These are phyloP conservation scores for Paracoccidioides lutzii DNA, from an alignment of 2,329 filamentous ascomycete genomes.

Conservation along the genomic window DNA sequence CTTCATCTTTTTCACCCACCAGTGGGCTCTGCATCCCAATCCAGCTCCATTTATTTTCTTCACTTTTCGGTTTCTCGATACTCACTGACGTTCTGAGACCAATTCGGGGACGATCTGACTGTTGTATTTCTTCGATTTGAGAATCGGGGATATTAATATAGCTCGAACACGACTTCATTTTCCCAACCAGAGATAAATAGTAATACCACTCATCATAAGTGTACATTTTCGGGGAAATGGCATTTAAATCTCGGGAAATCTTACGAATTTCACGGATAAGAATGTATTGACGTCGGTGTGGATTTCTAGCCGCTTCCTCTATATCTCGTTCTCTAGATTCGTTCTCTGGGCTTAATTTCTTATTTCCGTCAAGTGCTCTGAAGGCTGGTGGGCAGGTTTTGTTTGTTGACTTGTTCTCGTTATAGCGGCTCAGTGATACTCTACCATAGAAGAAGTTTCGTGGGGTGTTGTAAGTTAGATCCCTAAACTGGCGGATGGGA, in stretches of 20 bases:
- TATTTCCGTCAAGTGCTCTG: conserved; percentile 9
- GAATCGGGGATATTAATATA: conserved; percentile 16
- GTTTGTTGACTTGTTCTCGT: not conserved
- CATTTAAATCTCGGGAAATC: conserved; percentile 25
- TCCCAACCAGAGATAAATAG: conserved; percentile 36
- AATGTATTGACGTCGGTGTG: conserved; percentile 36
- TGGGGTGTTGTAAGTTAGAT: conserved; percentile 15
- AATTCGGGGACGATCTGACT: not conserved
- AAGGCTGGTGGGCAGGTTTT: conserved; percentile 3
- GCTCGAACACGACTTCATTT: conserved; percentile 29
- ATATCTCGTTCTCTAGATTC: conserved; percentile 1
- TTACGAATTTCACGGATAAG: conserved; percentile 28
- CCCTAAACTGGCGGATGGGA: conserved; percentile 14
- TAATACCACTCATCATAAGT: conserved; percentile 37
- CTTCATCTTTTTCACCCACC: conserved; percentile 30
- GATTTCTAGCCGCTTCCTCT: conserved; percentile 4
- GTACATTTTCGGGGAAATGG: conserved; percentile 24
- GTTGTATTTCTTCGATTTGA: conserved; percentile 1
- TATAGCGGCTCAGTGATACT: not conserved
- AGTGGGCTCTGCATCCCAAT: conserved; percentile 27
- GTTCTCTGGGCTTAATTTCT: conserved; percentile 7
- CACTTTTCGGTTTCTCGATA: not conserved
- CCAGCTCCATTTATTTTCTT: conserved; percentile 27
- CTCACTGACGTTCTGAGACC: conserved; percentile 2
- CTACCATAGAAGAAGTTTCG: conserved; percentile 7